phyloP scores from a whole-genome alignment of 2,329 filamentous ascomycete species.

The Penicillium italicum region DNA sequence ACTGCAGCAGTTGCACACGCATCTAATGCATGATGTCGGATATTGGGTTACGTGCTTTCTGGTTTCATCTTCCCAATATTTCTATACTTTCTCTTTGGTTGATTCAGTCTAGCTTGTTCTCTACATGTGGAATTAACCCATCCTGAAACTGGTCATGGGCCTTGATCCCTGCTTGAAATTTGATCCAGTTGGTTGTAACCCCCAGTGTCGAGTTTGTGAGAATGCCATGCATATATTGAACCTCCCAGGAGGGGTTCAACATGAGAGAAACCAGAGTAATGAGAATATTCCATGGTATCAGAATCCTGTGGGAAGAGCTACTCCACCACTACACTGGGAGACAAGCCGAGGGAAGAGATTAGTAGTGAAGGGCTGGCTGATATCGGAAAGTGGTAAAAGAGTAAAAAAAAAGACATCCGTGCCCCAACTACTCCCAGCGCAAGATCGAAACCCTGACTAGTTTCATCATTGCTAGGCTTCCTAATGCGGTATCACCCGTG shows the following conservation, averaged over 20 bases:
- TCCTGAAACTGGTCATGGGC: too few species aligned
- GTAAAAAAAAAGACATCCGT: background rate
- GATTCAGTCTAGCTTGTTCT: slow-evolving; percentile 6
- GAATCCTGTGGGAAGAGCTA: background rate
- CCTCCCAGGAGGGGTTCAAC: background rate
- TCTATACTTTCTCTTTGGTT: slow-evolving; percentile 7
- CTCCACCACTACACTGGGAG: too few species aligned
- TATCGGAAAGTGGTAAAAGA: background rate
- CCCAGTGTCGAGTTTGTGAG: background rate
- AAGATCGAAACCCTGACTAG: background rate
- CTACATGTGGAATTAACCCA: background rate
- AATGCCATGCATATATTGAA: background rate
- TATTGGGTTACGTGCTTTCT: background rate
- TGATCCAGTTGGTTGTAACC: background rate
- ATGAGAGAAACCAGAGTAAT: background rate
- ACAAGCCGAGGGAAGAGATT: background rate
- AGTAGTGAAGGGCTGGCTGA: too few species aligned
- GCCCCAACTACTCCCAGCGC: background rate
- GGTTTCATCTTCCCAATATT: slow-evolving; percentile 5
- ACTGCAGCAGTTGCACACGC: background rate
- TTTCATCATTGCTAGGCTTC: background rate
- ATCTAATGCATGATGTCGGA: background rate
- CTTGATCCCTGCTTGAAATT: background rate
- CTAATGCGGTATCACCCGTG: background rate
- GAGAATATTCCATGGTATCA: too few species aligned